phyloP scores from a whole-genome alignment of 495 filamentous ascomycete genomes.

The Staphylotrichum tortipilum region DNA sequence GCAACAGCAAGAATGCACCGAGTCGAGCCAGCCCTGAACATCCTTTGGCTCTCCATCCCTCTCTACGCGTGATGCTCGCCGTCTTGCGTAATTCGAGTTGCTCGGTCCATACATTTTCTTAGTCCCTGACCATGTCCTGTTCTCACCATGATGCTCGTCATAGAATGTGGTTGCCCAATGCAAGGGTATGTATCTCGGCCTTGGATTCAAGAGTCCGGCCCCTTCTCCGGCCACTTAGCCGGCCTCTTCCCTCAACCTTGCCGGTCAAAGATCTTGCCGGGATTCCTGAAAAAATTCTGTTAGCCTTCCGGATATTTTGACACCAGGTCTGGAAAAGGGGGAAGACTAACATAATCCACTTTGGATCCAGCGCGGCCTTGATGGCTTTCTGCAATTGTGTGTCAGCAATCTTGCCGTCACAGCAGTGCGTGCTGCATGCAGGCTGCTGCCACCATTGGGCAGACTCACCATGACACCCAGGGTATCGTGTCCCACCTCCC shows the following conservation, averaged over 20 bases:
- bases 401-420: no score
- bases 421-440: no score
- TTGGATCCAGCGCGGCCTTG: slow-evolving; percentile 75
- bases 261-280: slow-evolving; percentile 78
- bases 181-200: no score
- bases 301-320: neutral
- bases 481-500: slow-evolving; percentile 76
- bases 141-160: slow-evolving; percentile 3
- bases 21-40: neutral
- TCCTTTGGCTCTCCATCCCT: neutral
- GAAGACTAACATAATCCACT: slow-evolving; percentile 59
- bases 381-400: slow-evolving; percentile 47
- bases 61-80: neutral
- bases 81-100: neutral
- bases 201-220: no score
- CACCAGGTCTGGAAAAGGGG: neutral
- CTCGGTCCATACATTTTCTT: neutral
- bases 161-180: neutral
- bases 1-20: neutral
- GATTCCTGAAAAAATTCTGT: slow-evolving; percentile 43
- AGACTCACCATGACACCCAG: slow-evolving; percentile 62
- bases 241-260: slow-evolving; percentile 3
- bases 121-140: neutral
- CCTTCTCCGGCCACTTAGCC: no score
- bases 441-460: no score